These are phyloP conservation scores for Emmonsiellopsis sp. DNA, from an alignment of 2,329 filamentous ascomycete species.

Conservation along the genomic window DNA sequence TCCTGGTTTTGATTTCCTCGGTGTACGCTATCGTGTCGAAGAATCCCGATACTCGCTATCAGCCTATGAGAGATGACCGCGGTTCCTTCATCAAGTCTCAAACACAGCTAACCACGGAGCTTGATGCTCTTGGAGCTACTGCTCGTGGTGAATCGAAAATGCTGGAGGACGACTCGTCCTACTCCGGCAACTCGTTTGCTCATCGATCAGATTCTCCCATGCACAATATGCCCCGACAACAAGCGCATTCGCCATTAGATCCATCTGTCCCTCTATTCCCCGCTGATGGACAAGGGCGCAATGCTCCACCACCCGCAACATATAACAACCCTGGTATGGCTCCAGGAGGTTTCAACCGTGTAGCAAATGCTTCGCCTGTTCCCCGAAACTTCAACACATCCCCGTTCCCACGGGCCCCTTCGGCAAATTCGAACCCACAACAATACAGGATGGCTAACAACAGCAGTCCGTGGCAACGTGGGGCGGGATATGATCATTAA, in stretches of 20 bases:
- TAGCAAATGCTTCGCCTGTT: conserved; percentile 23
- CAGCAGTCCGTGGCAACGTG: conserved; percentile 55
- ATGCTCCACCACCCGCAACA: conserved; percentile 31
- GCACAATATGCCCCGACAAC: conserved; percentile 22
- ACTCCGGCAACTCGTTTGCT: conserved; percentile 49
- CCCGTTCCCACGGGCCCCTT: conserved; percentile 21
- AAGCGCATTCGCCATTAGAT: conserved; percentile 41
- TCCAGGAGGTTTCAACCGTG: conserved; percentile 11
- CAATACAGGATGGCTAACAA: conserved; percentile 42
- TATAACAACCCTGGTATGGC: conserved; percentile 21
- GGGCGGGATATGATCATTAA: conserved; percentile 54
- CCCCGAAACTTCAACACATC: conserved; percentile 23
- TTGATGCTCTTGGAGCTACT: conserved; percentile 81
- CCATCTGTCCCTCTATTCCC: conserved; percentile 39
- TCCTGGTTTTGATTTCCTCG: conserved; percentile 71
- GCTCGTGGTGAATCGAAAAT: conserved; percentile 71
- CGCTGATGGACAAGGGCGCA: conserved; percentile 25
- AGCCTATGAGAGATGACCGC: conserved; percentile 92
- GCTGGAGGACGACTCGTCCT: conserved; percentile 62
- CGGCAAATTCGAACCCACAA: conserved; percentile 18
- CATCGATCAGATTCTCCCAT: conserved; percentile 32
- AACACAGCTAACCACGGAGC: conserved; percentile 73
- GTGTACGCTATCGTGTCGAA: conserved; percentile 76
- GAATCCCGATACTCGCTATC: conserved; percentile 90
- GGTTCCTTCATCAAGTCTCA: conserved; percentile 97